Evolutionary conservation across 805 yeast genomes (phyloP), one percentile per base, ranked within the genome.

Genomic region (Cyberlindnera mississippiensis): DNA sequence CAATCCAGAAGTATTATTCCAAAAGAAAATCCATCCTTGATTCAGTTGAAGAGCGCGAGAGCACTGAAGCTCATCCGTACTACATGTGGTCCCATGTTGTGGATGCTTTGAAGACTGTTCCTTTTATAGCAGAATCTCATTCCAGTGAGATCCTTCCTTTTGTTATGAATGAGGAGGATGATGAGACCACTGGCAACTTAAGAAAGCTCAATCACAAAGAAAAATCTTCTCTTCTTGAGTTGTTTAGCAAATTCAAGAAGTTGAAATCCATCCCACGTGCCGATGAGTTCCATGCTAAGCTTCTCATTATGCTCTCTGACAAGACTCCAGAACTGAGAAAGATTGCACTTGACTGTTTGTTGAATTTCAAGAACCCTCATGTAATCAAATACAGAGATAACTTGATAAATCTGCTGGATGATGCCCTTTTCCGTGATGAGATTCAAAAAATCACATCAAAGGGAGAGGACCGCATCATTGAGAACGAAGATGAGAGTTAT

Each of bases 371-470:
- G 49, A 69, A 73, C 36, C 71, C 75, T 2, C 68, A 68, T 3
- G 63, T 87, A 27, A 73, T 72, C 40, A 84, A 82, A 57, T 91
- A 88, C 57, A 70, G 73, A 42, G 96, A 84, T 46, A 82, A 82
- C 51, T 66, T 93, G 52, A 73, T 66, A 35, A 89, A 83, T 48
- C 62, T 93, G 44, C 66, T 91, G 14, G 96, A 91, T 59, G 95
- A 88, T 46, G 76, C 85, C 2, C 67, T 82, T 14, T 90, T 88
- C 67, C 77, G 88, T 44, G 99, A 93, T 62, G 97, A 90, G 62
- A 66, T 90, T 24, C 69, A 85, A 16, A 75, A 72, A 14, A 72
- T 93, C 30, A 64, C 86, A 15, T 71, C 74, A 15, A 70, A 69
- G 29, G 67, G 72, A 16, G 78, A 73, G 5, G 73, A 78, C 8